Base-by-base conservation (phyloP, 768 basidiomycete species). In the Leucocoprinus sp. region DNA sequence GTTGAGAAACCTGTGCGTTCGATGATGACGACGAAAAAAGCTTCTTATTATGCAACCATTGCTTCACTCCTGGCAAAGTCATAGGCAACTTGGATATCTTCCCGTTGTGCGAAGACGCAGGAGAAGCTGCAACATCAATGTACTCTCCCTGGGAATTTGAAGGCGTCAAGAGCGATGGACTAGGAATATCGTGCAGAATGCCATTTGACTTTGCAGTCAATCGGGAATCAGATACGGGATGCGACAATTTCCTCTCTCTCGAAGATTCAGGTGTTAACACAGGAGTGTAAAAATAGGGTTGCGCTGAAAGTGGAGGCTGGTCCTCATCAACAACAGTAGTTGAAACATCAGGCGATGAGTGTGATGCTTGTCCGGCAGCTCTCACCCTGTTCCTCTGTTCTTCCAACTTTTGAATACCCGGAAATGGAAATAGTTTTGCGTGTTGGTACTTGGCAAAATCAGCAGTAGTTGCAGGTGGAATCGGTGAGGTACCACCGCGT, bases 371-470 rank as follows among this genome's bases (percentile, higher is more conserved):
- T 5, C 73, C 75, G 43, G 73, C 74, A 43, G 71, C 70, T 26
- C 78, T 75, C 28, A 36, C 33, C 26, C 46, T 38, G 53, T 70
- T 78, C 42, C 80, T 72, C 55, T 85, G 77, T 57, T 86, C 82
- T 59, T 86, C 86, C 28, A 92, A 68, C 54, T 77, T 75, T 56
- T 81, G 75, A 61, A 92, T 82, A 28, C 89, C 90, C 19, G 89
- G 90, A 73, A 95, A 93, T 1, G 93, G 90, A 63, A 84, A 86
- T 27, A 96, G 69, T 60, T 97, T 97, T 22, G 76, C 67, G 53
- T 80, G 76, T 51, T 79, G 78, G 63, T 85, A 93, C 63, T 74
- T 87, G 22, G 71, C 69, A 59, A 82, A 63, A 63, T 90, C 88
- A 23, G 75, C 75, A 11, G 78, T 71, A 21, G 84, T 81, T 8